A percentile compares a stretch with the other conserved stretches of the same genome.
These are phyloP conservation scores for Actinomucor elegans DNA, from an alignment of 371 early-diverging fungal species.

Conservation along the genomic window DNA sequence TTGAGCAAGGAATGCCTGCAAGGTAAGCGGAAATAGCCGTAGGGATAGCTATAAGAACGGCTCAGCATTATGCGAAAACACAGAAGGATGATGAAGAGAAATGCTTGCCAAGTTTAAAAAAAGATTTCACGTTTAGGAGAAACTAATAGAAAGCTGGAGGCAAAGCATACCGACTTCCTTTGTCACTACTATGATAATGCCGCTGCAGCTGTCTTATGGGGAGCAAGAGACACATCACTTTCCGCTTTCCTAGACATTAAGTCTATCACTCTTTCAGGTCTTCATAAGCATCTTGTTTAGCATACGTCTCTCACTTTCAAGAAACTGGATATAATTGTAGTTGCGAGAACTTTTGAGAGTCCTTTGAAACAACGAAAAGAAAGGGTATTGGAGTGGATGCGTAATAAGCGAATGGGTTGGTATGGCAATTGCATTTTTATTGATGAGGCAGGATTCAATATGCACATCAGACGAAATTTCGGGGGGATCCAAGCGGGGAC, in stretches of 20 bases:
- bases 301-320: constrained; percentile 2
- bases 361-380: not conserved
- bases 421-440: constrained; percentile 11
- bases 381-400: constrained; percentile 5
- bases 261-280: constrained; percentile 2
- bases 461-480: constrained; percentile 12
- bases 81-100: constrained; percentile 14
- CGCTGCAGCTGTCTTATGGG: constrained; percentile 5
- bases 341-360: not conserved
- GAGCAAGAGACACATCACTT: constrained; percentile 8
- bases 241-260: not conserved
- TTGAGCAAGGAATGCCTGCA: constrained; percentile 11
- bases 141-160: constrained; percentile 4
- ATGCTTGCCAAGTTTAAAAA: constrained; percentile 3
- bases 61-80: constrained; percentile 7
- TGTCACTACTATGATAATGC: not conserved
- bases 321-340: not conserved
- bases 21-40: constrained; percentile 6
- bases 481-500: constrained; percentile 9
- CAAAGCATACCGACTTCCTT: constrained; percentile 3
- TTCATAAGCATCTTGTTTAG: constrained; percentile 2
- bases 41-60: constrained; percentile 9
- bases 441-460: constrained; percentile 17
- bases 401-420: constrained; percentile 1
- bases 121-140: not conserved